phyloP scores from a whole-genome alignment of 2,329 filamentous ascomycete species.

The Monilinia aucupariae region DNA sequence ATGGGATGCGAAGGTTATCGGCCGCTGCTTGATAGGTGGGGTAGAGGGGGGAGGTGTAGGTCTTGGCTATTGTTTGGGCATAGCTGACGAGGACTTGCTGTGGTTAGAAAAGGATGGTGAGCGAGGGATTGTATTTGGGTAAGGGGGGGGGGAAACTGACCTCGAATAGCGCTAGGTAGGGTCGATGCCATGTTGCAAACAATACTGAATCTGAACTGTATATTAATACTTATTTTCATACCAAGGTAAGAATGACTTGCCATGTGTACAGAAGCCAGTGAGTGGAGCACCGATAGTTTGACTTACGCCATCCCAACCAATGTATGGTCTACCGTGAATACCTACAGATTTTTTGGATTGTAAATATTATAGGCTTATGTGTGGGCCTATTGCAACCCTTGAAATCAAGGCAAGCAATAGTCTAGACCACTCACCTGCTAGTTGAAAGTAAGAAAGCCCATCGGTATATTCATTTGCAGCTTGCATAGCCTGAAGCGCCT shows the following conservation, averaged over 20 bases:
- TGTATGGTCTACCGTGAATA: constrained; percentile 28
- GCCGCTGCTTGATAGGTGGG: constrained; percentile 41
- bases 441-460: constrained; percentile 26
- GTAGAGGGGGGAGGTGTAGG: constrained; percentile 37
- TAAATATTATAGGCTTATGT: not conserved
- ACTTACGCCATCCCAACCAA: constrained; percentile 27
- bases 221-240: not conserved
- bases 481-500: constrained; percentile 21
- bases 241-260: constrained; percentile 15
- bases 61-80: constrained; percentile 42
- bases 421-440: constrained; percentile 23
- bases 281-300: constrained; percentile 16
- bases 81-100: constrained; percentile 49
- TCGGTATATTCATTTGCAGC: constrained; percentile 21
- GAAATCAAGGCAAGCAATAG: not conserved
- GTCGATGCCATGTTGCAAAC: constrained; percentile 48
- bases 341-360: constrained; percentile 17
- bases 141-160: constrained; percentile 34
- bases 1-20: constrained; percentile 41
- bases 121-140: not conserved
- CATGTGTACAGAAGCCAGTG: constrained; percentile 33
- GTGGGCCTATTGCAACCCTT: not conserved
- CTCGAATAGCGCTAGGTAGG: constrained; percentile 51
- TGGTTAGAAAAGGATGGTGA: not conserved
- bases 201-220: constrained; percentile 23